phyloP scores from a whole-genome alignment of 73 alveolate species.

The Tetrahymena elliotti region DNA sequence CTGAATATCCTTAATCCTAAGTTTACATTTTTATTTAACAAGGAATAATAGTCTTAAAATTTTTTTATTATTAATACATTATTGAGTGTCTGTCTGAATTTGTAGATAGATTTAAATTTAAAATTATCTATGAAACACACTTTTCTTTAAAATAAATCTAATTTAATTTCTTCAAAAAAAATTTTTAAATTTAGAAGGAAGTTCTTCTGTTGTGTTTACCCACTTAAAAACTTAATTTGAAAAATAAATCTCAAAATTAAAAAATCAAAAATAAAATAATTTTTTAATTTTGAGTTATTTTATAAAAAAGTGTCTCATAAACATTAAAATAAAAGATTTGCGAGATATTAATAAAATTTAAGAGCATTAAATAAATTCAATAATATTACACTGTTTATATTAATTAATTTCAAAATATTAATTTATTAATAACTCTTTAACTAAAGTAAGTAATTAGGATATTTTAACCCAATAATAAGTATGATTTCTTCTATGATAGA shows the following conservation, averaged over 20 bases:
- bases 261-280: too few relatives aligned
- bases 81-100: background rate
- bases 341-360: too few relatives aligned
- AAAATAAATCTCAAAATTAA: too few relatives aligned
- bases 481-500: background rate
- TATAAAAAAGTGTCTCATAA: background rate
- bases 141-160: too few relatives aligned
- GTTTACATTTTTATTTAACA: background rate
- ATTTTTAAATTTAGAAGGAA: too few relatives aligned
- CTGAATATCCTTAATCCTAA: background rate
- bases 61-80: background rate
- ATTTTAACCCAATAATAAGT: background rate
- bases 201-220: too few relatives aligned
- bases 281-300: too few relatives aligned
- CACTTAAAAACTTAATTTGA: too few relatives aligned
- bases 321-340: too few relatives aligned
- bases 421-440: too few relatives aligned
- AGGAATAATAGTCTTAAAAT: background rate
- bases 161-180: background rate
- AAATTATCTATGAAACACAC: background rate
- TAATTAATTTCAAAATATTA: background rate
- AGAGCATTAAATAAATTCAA: background rate
- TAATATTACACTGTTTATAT: background rate
- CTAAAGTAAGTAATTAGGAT: background rate
- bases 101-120: background rate